Conservation (phyloP, 305 asterid genomes). For the Andrographis paniculata region DNA sequence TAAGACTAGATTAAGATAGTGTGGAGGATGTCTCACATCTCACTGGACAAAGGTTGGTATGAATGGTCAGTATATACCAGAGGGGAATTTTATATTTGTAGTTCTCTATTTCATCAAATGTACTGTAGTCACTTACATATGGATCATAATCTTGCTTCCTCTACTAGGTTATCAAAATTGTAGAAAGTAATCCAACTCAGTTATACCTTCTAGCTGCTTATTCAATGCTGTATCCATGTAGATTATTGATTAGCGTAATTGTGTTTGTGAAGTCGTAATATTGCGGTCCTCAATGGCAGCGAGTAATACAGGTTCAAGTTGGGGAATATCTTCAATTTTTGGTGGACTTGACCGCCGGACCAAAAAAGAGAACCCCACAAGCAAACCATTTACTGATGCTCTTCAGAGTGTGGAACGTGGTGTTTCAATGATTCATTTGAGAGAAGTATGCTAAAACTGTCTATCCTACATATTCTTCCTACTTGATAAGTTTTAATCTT, state of each 20-base stretch:
- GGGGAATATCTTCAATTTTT: constrained; percentile 97
- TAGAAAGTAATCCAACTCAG: too few species aligned
- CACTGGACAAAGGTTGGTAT: too few species aligned
- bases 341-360: constrained; percentile 66
- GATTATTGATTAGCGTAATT: background rate
- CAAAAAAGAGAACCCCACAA: constrained; percentile 48
- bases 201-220: too few species aligned
- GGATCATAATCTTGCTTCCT: too few species aligned
- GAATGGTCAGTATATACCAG: too few species aligned
- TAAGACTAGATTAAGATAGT: too few species aligned
- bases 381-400: constrained; percentile 57
- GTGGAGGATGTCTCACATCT: too few species aligned
- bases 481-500: background rate
- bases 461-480: background rate
- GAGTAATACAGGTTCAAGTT: constrained; percentile 51
- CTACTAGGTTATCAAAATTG: too few species aligned
- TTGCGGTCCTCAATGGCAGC: constrained; percentile 26
- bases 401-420: constrained; percentile 57
- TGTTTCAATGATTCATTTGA: constrained; percentile 69
- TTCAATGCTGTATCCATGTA: background rate
- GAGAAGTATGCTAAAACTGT: constrained; percentile 45
- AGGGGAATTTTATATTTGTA: too few species aligned
- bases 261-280: constrained; percentile 12
- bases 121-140: too few species aligned
- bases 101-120: too few species aligned